These are phyloP conservation scores for Ophiorrhiza pumila DNA, from an alignment of 257 asterid species.

Conservation along the genomic window DNA sequence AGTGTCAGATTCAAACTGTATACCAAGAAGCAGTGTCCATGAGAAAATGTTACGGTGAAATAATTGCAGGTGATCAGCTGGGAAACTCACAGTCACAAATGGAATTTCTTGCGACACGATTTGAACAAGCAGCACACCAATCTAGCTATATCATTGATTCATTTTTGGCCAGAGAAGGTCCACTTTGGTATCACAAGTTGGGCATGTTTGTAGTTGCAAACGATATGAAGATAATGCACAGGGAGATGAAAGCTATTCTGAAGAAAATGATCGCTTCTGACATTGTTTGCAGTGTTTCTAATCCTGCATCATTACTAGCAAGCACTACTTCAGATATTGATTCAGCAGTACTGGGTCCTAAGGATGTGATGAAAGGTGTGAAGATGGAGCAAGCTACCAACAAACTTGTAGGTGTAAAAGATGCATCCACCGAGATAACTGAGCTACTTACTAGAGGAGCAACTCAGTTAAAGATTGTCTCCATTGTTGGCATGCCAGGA, in stretches of 20 bases:
- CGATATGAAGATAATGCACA: not conserved
- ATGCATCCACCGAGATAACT: not conserved
- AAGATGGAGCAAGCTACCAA: not conserved
- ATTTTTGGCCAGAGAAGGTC: not conserved
- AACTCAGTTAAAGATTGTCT: conserved; percentile 7
- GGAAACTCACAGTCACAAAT: not conserved
- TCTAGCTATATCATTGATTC: not conserved
- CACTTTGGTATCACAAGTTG: not conserved
- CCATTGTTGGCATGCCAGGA: conserved; percentile 42
- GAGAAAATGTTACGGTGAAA: not conserved
- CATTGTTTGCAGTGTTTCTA: not conserved
- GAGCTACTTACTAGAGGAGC: conserved; percentile 4
- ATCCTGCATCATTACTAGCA: not conserved
- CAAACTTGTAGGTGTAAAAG: conserved; percentile 20
- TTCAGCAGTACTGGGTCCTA: not conserved
- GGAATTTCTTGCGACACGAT: not conserved
- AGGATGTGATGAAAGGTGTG: not conserved
- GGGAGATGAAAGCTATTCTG: not conserved
- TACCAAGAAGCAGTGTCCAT: not conserved
- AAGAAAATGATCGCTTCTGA: not conserved
- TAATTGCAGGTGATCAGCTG: not conserved
- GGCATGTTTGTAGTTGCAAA: not conserved
- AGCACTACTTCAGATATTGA: not conserved
- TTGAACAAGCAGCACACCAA: not conserved
- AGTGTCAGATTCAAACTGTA: not conserved